Conservation (phyloP, 176 grass and related monocot species). For the Musa acuminata region DNA sequence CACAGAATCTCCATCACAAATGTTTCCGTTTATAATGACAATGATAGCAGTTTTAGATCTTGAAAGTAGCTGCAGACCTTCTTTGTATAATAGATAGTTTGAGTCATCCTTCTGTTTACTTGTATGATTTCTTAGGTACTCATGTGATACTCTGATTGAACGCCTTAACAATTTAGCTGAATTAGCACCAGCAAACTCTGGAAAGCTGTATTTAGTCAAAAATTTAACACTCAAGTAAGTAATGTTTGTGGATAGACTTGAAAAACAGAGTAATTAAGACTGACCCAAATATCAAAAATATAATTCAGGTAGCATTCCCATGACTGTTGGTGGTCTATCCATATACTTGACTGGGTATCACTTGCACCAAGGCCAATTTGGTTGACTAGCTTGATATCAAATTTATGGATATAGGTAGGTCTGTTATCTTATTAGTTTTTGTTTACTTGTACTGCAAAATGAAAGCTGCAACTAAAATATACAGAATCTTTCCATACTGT, state of each 20-base stretch:
- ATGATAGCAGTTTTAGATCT: slow-evolving; percentile 70
- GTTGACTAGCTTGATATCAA: too few species aligned
- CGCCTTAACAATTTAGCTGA: slow-evolving; percentile 40
- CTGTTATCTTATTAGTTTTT: too few species aligned
- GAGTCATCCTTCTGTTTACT: slow-evolving; percentile 45
- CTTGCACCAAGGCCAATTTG: neutral
- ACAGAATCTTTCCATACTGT: too few species aligned
- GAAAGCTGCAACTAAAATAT: too few species aligned
- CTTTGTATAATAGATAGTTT: slow-evolving; percentile 33
- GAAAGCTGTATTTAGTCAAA: slow-evolving; percentile 37
- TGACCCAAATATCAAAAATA: neutral
- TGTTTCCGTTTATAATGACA: slow-evolving; percentile 42
- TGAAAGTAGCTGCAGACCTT: slow-evolving; percentile 45
- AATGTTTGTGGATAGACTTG: neutral
- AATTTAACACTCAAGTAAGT: slow-evolving; percentile 30
- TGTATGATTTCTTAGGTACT: slow-evolving; percentile 26
- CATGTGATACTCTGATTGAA: slow-evolving; percentile 36
- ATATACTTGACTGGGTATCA: neutral
- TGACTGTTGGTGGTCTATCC: neutral
- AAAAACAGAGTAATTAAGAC: neutral
- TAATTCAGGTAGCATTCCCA: neutral
- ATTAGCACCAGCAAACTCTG: slow-evolving; percentile 30
- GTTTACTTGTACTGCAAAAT: too few species aligned
- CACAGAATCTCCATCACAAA: slow-evolving; percentile 25
- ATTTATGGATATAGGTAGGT: too few species aligned